Percentiles rank a stretch among this genome's conserved stretches.
phyloP scores from a whole-genome alignment of 2,329 filamentous ascomycete genomes.

The Aquanectria penicillioides region DNA sequence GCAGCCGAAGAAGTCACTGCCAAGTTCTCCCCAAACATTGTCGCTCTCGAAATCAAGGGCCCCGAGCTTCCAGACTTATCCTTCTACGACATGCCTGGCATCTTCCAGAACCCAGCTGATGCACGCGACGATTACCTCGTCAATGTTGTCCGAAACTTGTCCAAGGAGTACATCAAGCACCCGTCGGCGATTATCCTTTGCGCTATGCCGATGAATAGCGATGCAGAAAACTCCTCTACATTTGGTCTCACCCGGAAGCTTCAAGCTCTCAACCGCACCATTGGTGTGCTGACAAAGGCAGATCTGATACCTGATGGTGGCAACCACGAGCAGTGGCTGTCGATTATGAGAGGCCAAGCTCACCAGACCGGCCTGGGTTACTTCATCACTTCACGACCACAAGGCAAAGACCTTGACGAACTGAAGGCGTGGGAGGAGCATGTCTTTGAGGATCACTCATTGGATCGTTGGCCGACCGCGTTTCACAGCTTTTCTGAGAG shows the following conservation, averaged over 20 bases:
- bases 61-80: slow-evolving; percentile 77
- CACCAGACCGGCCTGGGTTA: slow-evolving; percentile 79
- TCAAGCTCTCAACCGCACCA: slow-evolving; percentile 66
- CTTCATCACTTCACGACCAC: slow-evolving; percentile 78
- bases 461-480: slow-evolving; percentile 57
- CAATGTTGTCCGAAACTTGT: slow-evolving; percentile 75
- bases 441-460: slow-evolving; percentile 56
- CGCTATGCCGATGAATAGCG: slow-evolving; percentile 80
- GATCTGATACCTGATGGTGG: slow-evolving; percentile 71
- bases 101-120: slow-evolving; percentile 76
- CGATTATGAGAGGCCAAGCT: slow-evolving; percentile 69
- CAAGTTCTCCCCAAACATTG: slow-evolving; percentile 84
- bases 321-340: slow-evolving; percentile 64
- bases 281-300: slow-evolving; percentile 87
- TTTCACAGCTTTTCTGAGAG: slow-evolving; percentile 59
- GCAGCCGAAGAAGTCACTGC: slow-evolving; percentile 60
- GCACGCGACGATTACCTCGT: slow-evolving; percentile 75
- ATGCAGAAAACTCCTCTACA: slow-evolving; percentile 79
- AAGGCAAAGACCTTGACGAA: slow-evolving; percentile 62
- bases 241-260: slow-evolving; percentile 70
- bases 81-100: slow-evolving; percentile 87
- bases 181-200: slow-evolving; percentile 80
- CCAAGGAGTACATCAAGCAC: slow-evolving; percentile 75
- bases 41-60: slow-evolving; percentile 79
- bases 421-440: slow-evolving; percentile 61